Evolutionary conservation across 768 basidiomycete species (phyloP).

Genomic region (Hortiboletus campestris): DNA sequence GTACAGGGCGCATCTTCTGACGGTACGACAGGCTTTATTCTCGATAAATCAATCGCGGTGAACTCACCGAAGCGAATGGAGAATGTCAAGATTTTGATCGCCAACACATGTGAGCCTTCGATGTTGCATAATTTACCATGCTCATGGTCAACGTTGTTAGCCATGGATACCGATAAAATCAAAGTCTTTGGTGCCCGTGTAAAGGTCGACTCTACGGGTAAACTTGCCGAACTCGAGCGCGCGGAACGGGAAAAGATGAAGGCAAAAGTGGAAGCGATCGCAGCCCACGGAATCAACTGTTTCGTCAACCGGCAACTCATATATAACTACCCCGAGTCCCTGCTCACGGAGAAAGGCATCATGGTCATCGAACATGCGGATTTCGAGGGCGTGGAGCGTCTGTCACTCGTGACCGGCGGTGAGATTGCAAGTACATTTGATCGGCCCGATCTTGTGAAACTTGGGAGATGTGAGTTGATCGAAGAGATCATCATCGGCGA

Average conservation of each 20-base stretch:
- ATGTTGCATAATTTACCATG: not conserved
- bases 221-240: conserved; percentile 96
- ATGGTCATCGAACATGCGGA: conserved; percentile 98
- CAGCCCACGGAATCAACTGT: conserved; percentile 90
- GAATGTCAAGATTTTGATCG: conserved; percentile 93
- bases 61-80: conserved; percentile 95
- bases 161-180: conserved; percentile 99
- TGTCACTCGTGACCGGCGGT: conserved; percentile 95
- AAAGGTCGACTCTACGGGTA: conserved; percentile 93
- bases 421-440: conserved; percentile 98
- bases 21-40: conserved; percentile 75
- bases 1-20: not conserved
- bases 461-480: conserved; percentile 91
- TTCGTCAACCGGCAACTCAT: conserved; percentile 98
- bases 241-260: conserved; percentile 99
- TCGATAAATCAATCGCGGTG: conserved; percentile 92
- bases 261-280: conserved; percentile 93
- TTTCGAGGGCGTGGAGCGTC: conserved; percentile 95
- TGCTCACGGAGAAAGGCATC: conserved; percentile 93
- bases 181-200: conserved; percentile 97
- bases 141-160: conserved; percentile 38
- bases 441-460: conserved; percentile 85
- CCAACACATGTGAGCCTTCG: conserved; percentile 83
- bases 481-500: conserved; percentile 99
- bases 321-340: conserved; percentile 98